Evolutionary conservation across 176 grass and related monocot genomes (phyloP).

Genomic region (Metroxylon sagu): DNA sequence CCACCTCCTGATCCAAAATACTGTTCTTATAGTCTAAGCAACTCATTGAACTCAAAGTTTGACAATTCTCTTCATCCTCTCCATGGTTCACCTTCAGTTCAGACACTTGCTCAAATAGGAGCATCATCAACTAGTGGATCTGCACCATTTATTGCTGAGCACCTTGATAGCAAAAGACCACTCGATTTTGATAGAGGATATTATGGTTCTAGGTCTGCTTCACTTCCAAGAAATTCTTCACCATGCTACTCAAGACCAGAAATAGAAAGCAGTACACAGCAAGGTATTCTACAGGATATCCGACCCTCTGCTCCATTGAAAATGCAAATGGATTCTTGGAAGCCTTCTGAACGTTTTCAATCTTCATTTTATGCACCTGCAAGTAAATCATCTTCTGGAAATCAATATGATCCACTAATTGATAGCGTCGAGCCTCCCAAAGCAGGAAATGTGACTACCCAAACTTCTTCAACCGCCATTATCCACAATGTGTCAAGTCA

Average conservation of each 20-base stretch:
- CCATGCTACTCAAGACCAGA: conserved; percentile 10
- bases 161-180: conserved; percentile 12
- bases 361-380: conserved; percentile 38
- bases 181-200: conserved; percentile 16
- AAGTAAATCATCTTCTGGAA: conserved; percentile 19
- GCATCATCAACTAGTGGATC: conserved; percentile 12
- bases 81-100: conserved; percentile 15
- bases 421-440: conserved; percentile 30
- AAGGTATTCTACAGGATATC: conserved; percentile 4
- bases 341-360: conserved; percentile 62
- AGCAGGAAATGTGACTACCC: conserved; percentile 27
- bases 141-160: conserved; percentile 15
- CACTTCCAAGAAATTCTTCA: conserved; percentile 15
- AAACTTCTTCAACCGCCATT: conserved; percentile 23
- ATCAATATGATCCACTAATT: conserved; percentile 40
- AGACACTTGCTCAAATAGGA: conserved; percentile 27
- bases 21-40: conserved; percentile 20
- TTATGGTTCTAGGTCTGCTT: conserved; percentile 19
- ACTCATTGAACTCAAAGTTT: conserved; percentile 24
- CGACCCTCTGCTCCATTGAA: conserved; percentile 11
- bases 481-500: conserved; percentile 24
- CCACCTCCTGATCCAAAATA: conserved; percentile 11
- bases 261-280: background rate
- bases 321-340: conserved; percentile 43
- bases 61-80: conserved; percentile 21